Evolutionary conservation across 108 stramenopile genomes (phyloP).

Genomic region (Fragilaria radians): DNA sequence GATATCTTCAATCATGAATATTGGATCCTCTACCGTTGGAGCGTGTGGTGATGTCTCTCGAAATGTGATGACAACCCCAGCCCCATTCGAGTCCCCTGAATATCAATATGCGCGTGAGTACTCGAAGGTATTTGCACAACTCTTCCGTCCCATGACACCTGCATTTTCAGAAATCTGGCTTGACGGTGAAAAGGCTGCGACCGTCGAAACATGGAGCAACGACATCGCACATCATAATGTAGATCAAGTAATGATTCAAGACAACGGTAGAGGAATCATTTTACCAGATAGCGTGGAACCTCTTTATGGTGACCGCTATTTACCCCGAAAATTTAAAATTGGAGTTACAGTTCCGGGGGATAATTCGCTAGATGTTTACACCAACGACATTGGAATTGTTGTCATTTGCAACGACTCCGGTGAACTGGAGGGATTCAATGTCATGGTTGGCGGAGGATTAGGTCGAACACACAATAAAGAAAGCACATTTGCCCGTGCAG

Average conservation of each 20-base stretch:
- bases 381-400: slow-evolving; percentile 94
- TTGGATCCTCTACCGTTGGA: slow-evolving; percentile 92
- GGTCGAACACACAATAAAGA: slow-evolving; percentile 97
- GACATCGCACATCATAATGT: slow-evolving; percentile 66
- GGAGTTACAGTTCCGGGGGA: slow-evolving; percentile 94
- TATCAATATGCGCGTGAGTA: slow-evolving; percentile 81
- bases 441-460: slow-evolving; percentile 97
- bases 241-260: slow-evolving; percentile 69
- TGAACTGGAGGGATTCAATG: slow-evolving; percentile 88
- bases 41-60: slow-evolving; percentile 97
- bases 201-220: slow-evolving; percentile 85
- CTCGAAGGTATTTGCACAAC: slow-evolving; percentile 86
- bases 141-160: slow-evolving; percentile 90
- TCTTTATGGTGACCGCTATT: slow-evolving; percentile 93
- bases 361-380: slow-evolving; percentile 96
- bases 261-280: slow-evolving; percentile 84
- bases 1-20: slow-evolving; percentile 93
- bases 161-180: slow-evolving; percentile 95
- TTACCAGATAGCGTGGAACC: slow-evolving; percentile 83
- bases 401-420: slow-evolving; percentile 67
- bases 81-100: slow-evolving; percentile 68
- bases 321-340: slow-evolving; percentile 99
- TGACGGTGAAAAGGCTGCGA: slow-evolving; percentile 93
- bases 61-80: slow-evolving; percentile 95
- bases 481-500: slow-evolving; percentile 94